Conservation (phyloP, 2,329 filamentous ascomycete genomes). For the Diaporthe ampelina region DNA sequence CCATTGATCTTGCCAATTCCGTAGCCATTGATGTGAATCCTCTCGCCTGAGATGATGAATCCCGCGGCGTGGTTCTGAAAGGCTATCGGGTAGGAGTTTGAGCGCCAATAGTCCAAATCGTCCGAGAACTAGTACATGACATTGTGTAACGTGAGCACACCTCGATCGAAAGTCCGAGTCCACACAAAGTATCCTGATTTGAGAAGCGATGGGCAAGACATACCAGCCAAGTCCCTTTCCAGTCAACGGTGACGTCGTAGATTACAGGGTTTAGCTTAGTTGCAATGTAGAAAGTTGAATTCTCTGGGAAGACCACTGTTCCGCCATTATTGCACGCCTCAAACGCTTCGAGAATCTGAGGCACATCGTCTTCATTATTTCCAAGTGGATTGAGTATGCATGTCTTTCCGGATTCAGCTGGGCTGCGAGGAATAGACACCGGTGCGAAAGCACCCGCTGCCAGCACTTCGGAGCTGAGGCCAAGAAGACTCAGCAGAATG, state of each 20-base stretch:
- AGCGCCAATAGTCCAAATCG: slow-evolving; percentile 67
- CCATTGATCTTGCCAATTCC: slow-evolving; percentile 67
- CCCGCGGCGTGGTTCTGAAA: slow-evolving; percentile 70
- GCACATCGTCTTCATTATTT: slow-evolving; percentile 45
- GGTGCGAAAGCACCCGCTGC: slow-evolving; percentile 7
- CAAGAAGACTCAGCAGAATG: slow-evolving; percentile 25
- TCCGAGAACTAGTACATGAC: slow-evolving; percentile 57
- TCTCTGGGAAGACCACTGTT: slow-evolving; percentile 64
- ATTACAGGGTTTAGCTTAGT: slow-evolving; percentile 63
- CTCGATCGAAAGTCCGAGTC: not conserved
- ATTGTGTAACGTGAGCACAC: slow-evolving; percentile 18
- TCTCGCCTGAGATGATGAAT: slow-evolving; percentile 63
- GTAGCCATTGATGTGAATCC: slow-evolving; percentile 65
- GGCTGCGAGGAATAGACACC: slow-evolving; percentile 35
- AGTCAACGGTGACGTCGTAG: slow-evolving; percentile 64
- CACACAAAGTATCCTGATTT: not conserved
- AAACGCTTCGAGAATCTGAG: slow-evolving; percentile 48
- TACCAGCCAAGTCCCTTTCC: slow-evolving; percentile 66
- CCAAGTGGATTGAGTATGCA: slow-evolving; percentile 45
- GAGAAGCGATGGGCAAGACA: slow-evolving; percentile 28
- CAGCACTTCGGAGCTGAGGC: slow-evolving; percentile 19
- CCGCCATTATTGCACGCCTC: slow-evolving; percentile 46
- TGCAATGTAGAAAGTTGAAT: slow-evolving; percentile 64
- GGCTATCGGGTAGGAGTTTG: slow-evolving; percentile 64
- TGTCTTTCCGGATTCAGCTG: slow-evolving; percentile 42